These are phyloP conservation scores for Candida oleophila DNA, from an alignment of 805 yeast genomes.

Conservation along the genomic window DNA sequence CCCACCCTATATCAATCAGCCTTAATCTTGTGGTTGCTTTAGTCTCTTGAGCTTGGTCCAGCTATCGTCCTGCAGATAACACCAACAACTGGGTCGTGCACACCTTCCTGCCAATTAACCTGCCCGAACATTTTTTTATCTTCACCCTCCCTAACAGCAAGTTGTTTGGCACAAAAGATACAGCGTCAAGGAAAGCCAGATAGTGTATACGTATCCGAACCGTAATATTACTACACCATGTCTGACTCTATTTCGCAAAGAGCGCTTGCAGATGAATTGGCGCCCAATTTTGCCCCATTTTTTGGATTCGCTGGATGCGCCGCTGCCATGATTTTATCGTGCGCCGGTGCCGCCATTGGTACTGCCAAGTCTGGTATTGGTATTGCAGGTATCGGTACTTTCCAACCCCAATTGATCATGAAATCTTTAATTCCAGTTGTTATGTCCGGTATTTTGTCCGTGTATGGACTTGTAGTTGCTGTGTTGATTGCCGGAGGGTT, in stretches of 20 bases:
- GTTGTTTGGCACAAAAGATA: background rate
- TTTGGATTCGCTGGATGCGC: conserved; percentile 98
- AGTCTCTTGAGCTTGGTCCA: too few relatives aligned
- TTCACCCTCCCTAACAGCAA: too few relatives aligned
- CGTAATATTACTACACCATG: too few relatives aligned
- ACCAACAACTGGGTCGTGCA: too few relatives aligned
- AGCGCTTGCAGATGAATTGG: conserved; percentile 50
- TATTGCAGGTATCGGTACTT: conserved; percentile 96
- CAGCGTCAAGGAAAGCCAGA: background rate
- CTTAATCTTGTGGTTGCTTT: too few relatives aligned
- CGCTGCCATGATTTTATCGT: conserved; percentile 84
- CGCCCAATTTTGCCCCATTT: conserved; percentile 94
- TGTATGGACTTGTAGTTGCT: conserved; percentile 94
- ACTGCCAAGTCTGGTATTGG: conserved; percentile 98
- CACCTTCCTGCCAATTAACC: too few relatives aligned
- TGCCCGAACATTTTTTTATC: too few relatives aligned
- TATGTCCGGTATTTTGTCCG: conserved; percentile 96
- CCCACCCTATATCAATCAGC: too few relatives aligned
- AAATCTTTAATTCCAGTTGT: conserved; percentile 94
- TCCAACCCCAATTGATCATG: conserved; percentile 96
- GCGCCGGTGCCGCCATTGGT: conserved; percentile 98
- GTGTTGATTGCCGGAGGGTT: conserved; percentile 92
- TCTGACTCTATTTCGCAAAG: background rate
- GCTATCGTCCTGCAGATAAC: too few relatives aligned
- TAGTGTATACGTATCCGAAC: background rate